These are phyloP conservation scores for Microglena sp. DNA, from an alignment of 139 green algal species.

Conservation along the genomic window DNA sequence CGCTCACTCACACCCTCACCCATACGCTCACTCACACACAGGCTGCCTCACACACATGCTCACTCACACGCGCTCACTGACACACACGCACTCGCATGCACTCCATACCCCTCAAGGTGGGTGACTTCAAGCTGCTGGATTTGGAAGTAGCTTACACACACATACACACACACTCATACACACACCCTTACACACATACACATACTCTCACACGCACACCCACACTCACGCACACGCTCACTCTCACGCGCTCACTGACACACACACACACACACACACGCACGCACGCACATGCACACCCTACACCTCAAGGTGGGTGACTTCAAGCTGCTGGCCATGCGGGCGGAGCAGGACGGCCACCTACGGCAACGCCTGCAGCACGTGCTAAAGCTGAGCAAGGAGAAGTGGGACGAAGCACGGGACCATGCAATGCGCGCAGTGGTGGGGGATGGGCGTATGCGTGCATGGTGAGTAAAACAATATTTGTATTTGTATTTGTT, in stretches of 20 bases:
- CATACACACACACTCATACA: not conserved
- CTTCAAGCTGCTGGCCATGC: slow-evolving; percentile 64
- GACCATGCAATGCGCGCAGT: slow-evolving; percentile 77
- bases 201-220: not conserved
- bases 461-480: too few relatives aligned
- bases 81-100: too few relatives aligned
- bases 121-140: slow-evolving; percentile 50
- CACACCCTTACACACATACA: not conserved
- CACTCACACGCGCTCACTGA: too few relatives aligned
- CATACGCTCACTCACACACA: too few relatives aligned
- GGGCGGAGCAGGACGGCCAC: slow-evolving; percentile 70
- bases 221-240: not conserved
- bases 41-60: too few relatives aligned
- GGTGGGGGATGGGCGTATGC: slow-evolving; percentile 69
- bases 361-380: slow-evolving; percentile 73
- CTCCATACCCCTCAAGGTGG: slow-evolving; percentile 28
- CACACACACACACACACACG: not conserved
- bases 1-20: too few relatives aligned
- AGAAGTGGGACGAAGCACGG: slow-evolving; percentile 86
- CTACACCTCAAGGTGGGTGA: slow-evolving; percentile 42
- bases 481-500: not conserved
- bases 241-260: not conserved
- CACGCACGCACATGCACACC: not conserved
- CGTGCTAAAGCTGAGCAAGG: slow-evolving; percentile 75
- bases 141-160: not conserved